A percentile compares a stretch with the other conserved stretches of the same genome.
Conservation (phyloP, 1,284 basidiomycete species). For the Malassezia pachydermatis region DNA sequence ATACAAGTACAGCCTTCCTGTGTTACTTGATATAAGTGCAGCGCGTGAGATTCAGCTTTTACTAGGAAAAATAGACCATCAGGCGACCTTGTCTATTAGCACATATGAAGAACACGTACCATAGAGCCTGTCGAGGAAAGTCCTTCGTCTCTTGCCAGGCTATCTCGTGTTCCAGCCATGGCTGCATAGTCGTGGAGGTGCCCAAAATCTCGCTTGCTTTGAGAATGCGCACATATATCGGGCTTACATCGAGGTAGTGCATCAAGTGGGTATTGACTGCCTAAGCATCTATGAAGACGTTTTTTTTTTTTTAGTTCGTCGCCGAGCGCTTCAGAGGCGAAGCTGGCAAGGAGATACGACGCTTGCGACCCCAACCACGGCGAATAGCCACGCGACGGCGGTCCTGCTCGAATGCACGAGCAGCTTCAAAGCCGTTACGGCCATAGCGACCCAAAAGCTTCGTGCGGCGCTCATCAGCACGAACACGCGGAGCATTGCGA, state of each 20-base stretch:
- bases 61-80: constrained; percentile 8
- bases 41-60: constrained; percentile 8
- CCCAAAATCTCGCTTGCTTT: no score
- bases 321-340: constrained; percentile 1
- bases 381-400: constrained; percentile 25
- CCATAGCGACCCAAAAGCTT: constrained; percentile 33
- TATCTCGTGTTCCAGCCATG: background rate
- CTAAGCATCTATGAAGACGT: no score
- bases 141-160: background rate
- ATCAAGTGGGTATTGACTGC: no score
- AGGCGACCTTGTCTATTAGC: constrained; percentile 6
- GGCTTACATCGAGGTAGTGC: no score
- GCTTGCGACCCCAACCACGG: constrained; percentile 33
- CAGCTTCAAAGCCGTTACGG: constrained; percentile 27
- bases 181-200: constrained; percentile 1
- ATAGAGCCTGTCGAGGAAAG: constrained; percentile 13
- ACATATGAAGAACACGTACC: constrained; percentile 1
- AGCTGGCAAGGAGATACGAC: constrained; percentile 3
- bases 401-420: constrained; percentile 33
- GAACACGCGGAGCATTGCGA: constrained; percentile 37
- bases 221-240: no score
- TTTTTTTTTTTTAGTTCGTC: no score
- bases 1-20: background rate
- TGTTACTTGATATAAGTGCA: background rate
- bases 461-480: constrained; percentile 32